Conservation (phyloP, 345 rosid genomes). For the Populus simonii region DNA sequence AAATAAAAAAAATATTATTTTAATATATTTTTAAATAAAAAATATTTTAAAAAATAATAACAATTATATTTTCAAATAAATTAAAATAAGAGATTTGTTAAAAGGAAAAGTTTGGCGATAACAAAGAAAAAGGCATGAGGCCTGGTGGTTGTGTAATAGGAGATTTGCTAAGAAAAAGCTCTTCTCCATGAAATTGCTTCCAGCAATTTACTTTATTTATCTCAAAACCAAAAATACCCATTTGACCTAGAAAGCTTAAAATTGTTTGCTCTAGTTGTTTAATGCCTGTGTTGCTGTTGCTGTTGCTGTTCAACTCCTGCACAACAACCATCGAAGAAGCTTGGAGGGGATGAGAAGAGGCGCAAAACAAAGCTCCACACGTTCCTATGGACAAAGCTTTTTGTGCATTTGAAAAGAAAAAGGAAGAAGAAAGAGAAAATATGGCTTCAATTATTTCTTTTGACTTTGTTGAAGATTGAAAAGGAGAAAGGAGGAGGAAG, state of each 20-base stretch:
- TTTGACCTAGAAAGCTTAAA: neutral
- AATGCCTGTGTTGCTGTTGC: neutral
- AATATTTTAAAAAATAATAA: no score
- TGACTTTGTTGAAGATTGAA: no score
- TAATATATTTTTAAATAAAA: no score
- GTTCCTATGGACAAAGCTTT: no score
- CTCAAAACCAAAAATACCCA: neutral
- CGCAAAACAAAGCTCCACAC: conserved; percentile 50
- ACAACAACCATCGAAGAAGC: conserved; percentile 55
- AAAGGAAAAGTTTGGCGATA: conserved; percentile 49
- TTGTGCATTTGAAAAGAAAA: no score
- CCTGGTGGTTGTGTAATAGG: conserved; percentile 88
- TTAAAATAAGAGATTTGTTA: no score
- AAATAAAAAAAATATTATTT: no score
- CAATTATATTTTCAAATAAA: no score
- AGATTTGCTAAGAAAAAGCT: conserved; percentile 78
- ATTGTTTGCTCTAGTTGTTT: neutral
- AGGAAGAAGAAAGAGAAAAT: no score
- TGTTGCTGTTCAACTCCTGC: conserved; percentile 41
- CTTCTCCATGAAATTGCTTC: conserved; percentile 70
- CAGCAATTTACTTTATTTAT: conserved; percentile 46
- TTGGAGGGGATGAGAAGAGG: conserved; percentile 79
- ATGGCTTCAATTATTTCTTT: no score
- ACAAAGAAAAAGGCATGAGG: conserved; percentile 62
- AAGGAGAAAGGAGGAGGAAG: no score